A percentile compares a stretch with the other conserved stretches of the same genome.
Conservation (phyloP, 176 grass and related monocot genomes). For the Bothriochloa decipiens region DNA sequence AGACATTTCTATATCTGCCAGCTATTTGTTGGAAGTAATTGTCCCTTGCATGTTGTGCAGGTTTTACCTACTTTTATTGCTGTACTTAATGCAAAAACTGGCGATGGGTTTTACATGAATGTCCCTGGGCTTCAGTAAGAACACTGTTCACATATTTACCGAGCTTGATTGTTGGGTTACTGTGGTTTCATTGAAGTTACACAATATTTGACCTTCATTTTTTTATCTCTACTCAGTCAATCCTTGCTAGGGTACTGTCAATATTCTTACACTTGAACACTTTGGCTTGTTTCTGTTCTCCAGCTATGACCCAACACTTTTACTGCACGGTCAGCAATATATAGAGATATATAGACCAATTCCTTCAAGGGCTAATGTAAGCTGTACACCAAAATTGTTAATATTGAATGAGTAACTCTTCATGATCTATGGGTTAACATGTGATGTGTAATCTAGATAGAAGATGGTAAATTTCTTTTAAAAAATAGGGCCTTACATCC, state of each 20-base stretch:
- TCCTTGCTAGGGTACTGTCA: neutral
- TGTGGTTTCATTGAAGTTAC: neutral
- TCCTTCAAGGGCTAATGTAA: conserved; percentile 30
- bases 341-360: conserved; percentile 21
- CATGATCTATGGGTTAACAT: neutral
- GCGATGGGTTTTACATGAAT: neutral
- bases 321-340: conserved; percentile 12
- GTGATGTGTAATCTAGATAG: neutral
- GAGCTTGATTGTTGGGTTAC: neutral
- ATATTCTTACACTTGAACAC: conserved; percentile 8
- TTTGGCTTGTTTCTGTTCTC: conserved; percentile 15
- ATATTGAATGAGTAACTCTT: neutral
- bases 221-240: neutral
- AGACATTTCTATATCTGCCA: neutral
- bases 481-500: neutral
- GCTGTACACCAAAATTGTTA: neutral
- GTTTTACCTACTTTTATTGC: conserved; percentile 33
- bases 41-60: neutral
- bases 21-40: neutral
- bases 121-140: conserved; percentile 29
- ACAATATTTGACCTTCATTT: neutral
- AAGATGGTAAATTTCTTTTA: neutral
- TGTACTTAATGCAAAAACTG: neutral
- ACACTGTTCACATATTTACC: neutral
- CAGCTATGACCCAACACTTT: conserved; percentile 28